Evolutionary conservation across 148 eudicot species (phyloP), one percentile per base, ranked within the genome.

Genomic region (Gaultheria prostrata): DNA sequence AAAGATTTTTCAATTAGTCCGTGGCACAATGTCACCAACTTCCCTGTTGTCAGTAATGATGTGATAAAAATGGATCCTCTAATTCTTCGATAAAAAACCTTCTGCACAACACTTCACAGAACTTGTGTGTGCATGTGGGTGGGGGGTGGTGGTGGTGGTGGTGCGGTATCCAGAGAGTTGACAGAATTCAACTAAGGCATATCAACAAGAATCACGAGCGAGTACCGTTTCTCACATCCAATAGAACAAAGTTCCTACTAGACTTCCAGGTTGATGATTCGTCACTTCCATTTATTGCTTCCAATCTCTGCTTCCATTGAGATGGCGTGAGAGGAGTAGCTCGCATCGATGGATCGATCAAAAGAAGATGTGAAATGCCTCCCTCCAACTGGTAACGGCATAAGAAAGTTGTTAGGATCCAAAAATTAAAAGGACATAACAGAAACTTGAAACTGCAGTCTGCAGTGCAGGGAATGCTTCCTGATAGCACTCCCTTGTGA

Each of bases 181-280:
- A 69, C n/a, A 21, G 10, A 73, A n/a, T 32, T 74, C 28, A 79
- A n/a, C 12, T 67, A 51, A 70, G 69, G 53, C 45, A 67, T 84
- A 39, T 69, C 33, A 85, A 32, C 63, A 45, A 80, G 72, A 80
- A 80, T 18, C 54, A 77, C 12, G 32, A 73, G 80, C 6, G 54
- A 70, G 82, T 94, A 96, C 99, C 98, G 83, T 96, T 96, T 90
- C 99, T 94, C 87, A 96, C 98, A 89, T 96, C 99, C 91, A 96
- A 92, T 79, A 96, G 83, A 85, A 96, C 83, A 76, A 65, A 83
- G 46, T 77, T 86, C 76, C 81, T 80, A 50, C 78, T 85, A 51
- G 77, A 77, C 81, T 85, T 87, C 82, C 71, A 71, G 83, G 85
- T 61, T 28, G 87, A 84, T 46, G 80, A 80, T 73, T 78, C 87